phyloP scores from a whole-genome alignment of 1,139 yeast genomes.

The Taphrina pruni region DNA sequence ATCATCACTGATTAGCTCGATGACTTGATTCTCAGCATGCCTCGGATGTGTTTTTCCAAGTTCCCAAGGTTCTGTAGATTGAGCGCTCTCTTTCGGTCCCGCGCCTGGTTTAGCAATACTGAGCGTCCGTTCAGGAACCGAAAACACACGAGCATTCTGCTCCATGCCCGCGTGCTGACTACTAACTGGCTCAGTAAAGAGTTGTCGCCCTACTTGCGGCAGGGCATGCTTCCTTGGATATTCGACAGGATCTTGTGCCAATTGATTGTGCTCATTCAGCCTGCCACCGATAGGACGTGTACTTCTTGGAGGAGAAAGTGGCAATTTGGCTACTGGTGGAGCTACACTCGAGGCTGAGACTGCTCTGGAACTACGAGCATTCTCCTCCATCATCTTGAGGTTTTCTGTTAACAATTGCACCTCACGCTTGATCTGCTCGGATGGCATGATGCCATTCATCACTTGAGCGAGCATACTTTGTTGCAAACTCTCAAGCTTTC shows the following conservation, averaged over 20 bases:
- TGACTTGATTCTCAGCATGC: background rate
- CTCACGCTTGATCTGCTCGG: slow-evolving; percentile 27
- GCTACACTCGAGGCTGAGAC: background rate
- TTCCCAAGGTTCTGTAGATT: background rate
- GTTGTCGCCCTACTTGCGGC: background rate
- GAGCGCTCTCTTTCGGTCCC: background rate
- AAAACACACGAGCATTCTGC: background rate
- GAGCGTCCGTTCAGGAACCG: background rate
- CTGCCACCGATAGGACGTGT: background rate
- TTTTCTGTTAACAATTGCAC: slow-evolving; percentile 1
- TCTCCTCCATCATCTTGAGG: slow-evolving; percentile 13
- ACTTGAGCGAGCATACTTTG: slow-evolving; percentile 5
- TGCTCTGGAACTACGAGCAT: slow-evolving; percentile 1
- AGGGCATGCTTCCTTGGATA: background rate
- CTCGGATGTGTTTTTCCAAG: background rate
- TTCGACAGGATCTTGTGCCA: slow-evolving; percentile 2
- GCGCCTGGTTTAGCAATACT: background rate
- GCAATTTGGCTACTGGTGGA: background rate
- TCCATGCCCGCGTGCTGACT: background rate
- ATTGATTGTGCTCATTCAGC: slow-evolving; percentile 26
- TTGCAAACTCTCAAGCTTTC: slow-evolving; percentile 15
- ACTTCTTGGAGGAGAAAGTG: slow-evolving; percentile 5
- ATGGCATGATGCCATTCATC: slow-evolving; percentile 21
- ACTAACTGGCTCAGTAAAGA: background rate
- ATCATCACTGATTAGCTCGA: slow-evolving; percentile 26